These are phyloP conservation scores for Colletotrichum higginsianum DNA, from an alignment of 2,329 filamentous ascomycete genomes.

Conservation along the genomic window DNA sequence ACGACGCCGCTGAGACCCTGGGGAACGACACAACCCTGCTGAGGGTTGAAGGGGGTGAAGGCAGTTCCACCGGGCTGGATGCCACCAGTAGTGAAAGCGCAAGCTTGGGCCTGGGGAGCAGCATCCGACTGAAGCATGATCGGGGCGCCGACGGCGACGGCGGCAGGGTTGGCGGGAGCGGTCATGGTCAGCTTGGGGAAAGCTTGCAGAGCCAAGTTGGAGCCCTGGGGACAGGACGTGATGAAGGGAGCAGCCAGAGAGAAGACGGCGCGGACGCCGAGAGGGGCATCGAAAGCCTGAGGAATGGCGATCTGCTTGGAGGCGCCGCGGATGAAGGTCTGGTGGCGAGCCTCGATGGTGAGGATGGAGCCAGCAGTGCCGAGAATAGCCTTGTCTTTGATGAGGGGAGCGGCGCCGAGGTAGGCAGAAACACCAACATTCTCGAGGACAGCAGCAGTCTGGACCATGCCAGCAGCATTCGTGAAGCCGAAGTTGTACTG, in stretches of 20 bases:
- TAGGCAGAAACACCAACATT: conserved; percentile 82
- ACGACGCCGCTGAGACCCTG: conserved; percentile 74
- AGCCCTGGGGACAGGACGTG: conserved; percentile 75
- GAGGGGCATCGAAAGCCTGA: conserved; percentile 78
- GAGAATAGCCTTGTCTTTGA: conserved; percentile 73
- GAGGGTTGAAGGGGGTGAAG: conserved; percentile 70
- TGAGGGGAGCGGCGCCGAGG: conserved; percentile 78
- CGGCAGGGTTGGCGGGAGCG: conserved; percentile 61
- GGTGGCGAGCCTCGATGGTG: conserved; percentile 81
- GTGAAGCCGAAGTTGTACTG: conserved; percentile 81
- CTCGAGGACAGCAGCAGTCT: conserved; percentile 79
- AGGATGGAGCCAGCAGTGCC: conserved; percentile 79
- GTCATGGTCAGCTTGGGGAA: conserved; percentile 71
- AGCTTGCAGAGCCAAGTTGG: conserved; percentile 73
- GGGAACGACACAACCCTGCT: conserved; percentile 72
- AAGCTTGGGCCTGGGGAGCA: conserved; percentile 68
- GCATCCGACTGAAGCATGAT: conserved; percentile 67
- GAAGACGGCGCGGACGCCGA: conserved; percentile 79
- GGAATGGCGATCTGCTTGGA: conserved; percentile 73
- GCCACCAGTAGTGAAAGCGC: conserved; percentile 77
- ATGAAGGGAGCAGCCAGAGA: conserved; percentile 83
- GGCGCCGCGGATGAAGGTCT: conserved; percentile 78
- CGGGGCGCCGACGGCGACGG: conserved; percentile 57
- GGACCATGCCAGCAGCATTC: conserved; percentile 76
- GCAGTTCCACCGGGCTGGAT: conserved; percentile 69